phyloP scores from a whole-genome alignment of 495 filamentous ascomycete genomes.

The Pyrenopolyporus hunteri region DNA sequence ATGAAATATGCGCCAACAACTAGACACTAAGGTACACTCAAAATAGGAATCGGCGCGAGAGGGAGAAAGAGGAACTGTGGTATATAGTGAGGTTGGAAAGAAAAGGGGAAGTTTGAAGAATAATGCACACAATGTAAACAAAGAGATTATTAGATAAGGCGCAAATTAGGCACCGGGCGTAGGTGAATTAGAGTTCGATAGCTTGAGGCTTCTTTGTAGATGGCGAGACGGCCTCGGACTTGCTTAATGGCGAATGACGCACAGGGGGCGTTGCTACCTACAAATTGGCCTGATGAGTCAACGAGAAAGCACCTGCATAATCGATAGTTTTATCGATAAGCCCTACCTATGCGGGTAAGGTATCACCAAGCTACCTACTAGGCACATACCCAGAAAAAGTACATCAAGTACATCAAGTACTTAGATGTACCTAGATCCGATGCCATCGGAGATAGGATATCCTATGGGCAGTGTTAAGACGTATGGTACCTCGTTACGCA shows the following conservation, averaged over 20 bases:
- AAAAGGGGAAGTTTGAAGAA: too few species aligned
- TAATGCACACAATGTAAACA: too few species aligned
- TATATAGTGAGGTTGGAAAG: background rate
- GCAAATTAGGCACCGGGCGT: background rate
- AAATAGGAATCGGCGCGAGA: background rate
- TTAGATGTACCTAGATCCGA: too few species aligned
- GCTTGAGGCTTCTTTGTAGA: conserved; percentile 2
- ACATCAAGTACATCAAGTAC: too few species aligned
- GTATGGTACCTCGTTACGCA: too few species aligned
- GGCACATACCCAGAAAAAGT: too few species aligned
- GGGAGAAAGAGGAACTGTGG: background rate
- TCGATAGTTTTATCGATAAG: conserved; percentile 3
- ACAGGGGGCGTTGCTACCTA: too few species aligned
- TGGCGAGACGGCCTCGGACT: background rate
- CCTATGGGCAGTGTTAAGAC: too few species aligned
- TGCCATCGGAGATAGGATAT: too few species aligned
- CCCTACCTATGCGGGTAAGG: background rate
- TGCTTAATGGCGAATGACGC: conserved; percentile 7
- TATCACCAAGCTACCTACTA: background rate
- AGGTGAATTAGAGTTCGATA: background rate
- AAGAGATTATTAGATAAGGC: background rate
- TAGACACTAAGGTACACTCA: too few species aligned
- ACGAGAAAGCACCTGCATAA: background rate
- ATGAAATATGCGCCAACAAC: too few species aligned
- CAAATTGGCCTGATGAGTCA: background rate